These are phyloP conservation scores for Aspergillus jensenii DNA, from an alignment of 2,329 filamentous ascomycete genomes.

Conservation along the genomic window DNA sequence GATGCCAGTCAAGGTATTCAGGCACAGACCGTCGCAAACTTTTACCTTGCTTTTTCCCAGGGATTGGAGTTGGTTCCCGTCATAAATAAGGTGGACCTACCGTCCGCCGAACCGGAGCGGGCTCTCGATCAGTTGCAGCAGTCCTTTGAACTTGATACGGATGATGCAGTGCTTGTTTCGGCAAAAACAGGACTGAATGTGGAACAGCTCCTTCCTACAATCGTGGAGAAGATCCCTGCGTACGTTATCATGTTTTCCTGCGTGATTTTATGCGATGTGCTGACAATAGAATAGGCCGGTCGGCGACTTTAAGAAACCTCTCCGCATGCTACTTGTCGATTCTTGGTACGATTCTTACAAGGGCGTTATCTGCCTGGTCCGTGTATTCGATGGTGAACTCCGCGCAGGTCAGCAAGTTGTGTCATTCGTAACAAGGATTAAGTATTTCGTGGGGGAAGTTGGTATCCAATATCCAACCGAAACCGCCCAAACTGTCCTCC, in stretches of 20 bases:
- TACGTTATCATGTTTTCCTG: slow-evolving; percentile 28
- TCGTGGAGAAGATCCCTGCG: slow-evolving; percentile 80
- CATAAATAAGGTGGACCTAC: slow-evolving; percentile 94
- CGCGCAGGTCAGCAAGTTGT: slow-evolving; percentile 80
- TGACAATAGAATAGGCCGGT: slow-evolving; percentile 52
- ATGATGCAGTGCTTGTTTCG: slow-evolving; percentile 74
- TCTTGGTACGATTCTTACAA: slow-evolving; percentile 98
- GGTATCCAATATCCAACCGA: slow-evolving; percentile 93
- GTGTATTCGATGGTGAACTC: slow-evolving; percentile 85
- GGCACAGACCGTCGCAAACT: slow-evolving; percentile 97
- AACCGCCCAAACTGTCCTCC: slow-evolving; percentile 74
- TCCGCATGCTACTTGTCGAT: slow-evolving; percentile 87
- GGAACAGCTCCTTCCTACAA: slow-evolving; percentile 74
- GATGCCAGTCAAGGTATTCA: slow-evolving; percentile 97
- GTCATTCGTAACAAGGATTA: slow-evolving; percentile 82
- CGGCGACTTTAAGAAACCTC: slow-evolving; percentile 69
- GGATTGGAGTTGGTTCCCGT: slow-evolving; percentile 84
- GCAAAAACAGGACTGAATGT: slow-evolving; percentile 95
- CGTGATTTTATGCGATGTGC: slow-evolving; percentile 1
- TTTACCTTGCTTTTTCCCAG: slow-evolving; percentile 94
- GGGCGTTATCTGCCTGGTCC: slow-evolving; percentile 85
- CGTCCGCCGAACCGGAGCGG: slow-evolving; percentile 80
- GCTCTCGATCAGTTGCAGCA: slow-evolving; percentile 82
- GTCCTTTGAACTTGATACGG: slow-evolving; percentile 82
- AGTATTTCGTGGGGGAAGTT: slow-evolving; percentile 93